Conservation (phyloP, 768 basidiomycete species). For the Kwoniella sp. region DNA sequence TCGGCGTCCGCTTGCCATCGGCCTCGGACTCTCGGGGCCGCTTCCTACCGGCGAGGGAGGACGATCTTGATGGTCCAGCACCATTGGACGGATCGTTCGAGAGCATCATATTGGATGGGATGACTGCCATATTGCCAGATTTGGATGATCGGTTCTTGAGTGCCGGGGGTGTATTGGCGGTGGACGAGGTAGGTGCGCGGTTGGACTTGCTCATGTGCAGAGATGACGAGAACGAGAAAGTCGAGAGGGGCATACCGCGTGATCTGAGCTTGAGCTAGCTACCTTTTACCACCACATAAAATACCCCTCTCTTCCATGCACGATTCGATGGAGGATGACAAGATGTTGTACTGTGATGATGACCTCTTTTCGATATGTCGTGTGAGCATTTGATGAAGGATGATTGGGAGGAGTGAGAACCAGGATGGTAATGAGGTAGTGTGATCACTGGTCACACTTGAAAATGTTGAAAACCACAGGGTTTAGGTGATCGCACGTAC, state of each 20-base stretch:
- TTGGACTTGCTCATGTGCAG: conserved; percentile 35
- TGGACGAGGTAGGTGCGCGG: conserved; percentile 16
- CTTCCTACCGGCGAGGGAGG: conserved; percentile 43
- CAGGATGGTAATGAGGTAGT: not conserved
- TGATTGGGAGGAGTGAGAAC: not conserved
- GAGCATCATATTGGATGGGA: conserved; percentile 14
- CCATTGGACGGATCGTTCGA: conserved; percentile 21
- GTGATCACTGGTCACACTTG: conserved; percentile 2
- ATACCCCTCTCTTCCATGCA: conserved; percentile 10
- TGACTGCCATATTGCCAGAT: conserved; percentile 11
- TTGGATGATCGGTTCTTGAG: conserved; percentile 26
- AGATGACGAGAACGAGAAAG: conserved; percentile 36
- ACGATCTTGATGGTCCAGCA: conserved; percentile 33
- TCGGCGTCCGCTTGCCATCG: conserved; percentile 15
- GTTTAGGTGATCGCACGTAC: conserved; percentile 3
- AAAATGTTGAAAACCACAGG: conserved; percentile 5
- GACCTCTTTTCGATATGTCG: conserved; percentile 1
- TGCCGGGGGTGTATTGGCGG: conserved; percentile 17
- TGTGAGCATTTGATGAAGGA: conserved; percentile 9
- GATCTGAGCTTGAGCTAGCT: not conserved
- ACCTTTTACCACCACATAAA: not conserved
- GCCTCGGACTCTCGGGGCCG: conserved; percentile 44
- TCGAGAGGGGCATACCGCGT: conserved; percentile 30
- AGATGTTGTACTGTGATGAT: not conserved
- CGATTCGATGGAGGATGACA: not conserved